A percentile compares a stretch with the other conserved stretches of the same genome.
These are phyloP conservation scores for Ramularia endophylla DNA, from an alignment of 2,329 filamentous ascomycete genomes.

Conservation along the genomic window DNA sequence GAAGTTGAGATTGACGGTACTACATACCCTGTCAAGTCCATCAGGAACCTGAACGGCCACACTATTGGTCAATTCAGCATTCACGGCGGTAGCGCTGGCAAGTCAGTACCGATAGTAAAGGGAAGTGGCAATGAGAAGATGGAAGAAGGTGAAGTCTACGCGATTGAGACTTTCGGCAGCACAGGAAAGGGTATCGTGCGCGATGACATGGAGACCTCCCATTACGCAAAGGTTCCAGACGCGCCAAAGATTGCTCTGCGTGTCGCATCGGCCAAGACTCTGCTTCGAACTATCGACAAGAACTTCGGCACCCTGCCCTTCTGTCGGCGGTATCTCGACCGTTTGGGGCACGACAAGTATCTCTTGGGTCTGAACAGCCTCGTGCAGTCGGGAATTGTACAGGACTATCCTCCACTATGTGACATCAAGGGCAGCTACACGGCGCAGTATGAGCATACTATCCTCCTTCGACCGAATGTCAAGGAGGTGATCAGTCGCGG, in stretches of 20 bases:
- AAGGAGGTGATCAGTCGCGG: slow-evolving; percentile 39
- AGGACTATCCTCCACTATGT: slow-evolving; percentile 51
- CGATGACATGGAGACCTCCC: slow-evolving; percentile 41
- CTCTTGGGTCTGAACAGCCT: slow-evolving; percentile 54
- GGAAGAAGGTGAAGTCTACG: slow-evolving; percentile 55
- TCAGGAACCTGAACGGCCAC: slow-evolving; percentile 51
- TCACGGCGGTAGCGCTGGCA: slow-evolving; percentile 49
- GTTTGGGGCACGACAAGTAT: slow-evolving; percentile 56
- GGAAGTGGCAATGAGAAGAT: slow-evolving; percentile 46
- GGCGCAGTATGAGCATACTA: slow-evolving; percentile 58
- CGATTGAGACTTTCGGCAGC: slow-evolving; percentile 54
- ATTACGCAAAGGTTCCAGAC: slow-evolving; percentile 32
- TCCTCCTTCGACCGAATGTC: slow-evolving; percentile 35
- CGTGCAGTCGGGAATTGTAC: slow-evolving; percentile 51
- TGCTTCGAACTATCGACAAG: slow-evolving; percentile 54
- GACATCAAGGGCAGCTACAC: slow-evolving; percentile 57
- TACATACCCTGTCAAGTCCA: slow-evolving; percentile 50
- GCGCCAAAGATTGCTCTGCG: slow-evolving; percentile 34
- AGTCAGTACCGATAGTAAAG: slow-evolving; percentile 51
- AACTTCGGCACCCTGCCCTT: slow-evolving; percentile 60
- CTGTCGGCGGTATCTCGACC: slow-evolving; percentile 56
- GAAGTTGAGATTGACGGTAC: slow-evolving; percentile 51
- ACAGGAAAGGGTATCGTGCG: slow-evolving; percentile 46
- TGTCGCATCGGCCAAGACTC: slow-evolving; percentile 49
- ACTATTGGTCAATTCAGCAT: slow-evolving; percentile 51